Evolutionary conservation across 2,329 filamentous ascomycete species (phyloP), one percentile per base, ranked within the genome.

Genomic region (Penicillium sp.): DNA sequence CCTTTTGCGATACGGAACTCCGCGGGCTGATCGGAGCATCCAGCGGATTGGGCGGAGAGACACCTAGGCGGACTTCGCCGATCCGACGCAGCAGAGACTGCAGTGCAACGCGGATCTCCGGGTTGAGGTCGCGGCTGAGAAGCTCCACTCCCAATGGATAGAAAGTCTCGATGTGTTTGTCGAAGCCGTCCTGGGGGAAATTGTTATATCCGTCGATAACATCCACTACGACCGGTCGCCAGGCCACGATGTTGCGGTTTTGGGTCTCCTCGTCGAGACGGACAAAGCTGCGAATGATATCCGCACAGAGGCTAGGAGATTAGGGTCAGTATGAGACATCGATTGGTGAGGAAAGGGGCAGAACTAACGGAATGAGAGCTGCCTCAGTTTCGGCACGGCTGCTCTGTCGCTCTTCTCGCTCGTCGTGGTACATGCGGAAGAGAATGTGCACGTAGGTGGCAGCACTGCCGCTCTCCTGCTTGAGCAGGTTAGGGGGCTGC

Each of bases 401-500:
- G 54, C 87, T 86, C 52, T 87, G 85, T 47, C 94, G 84, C 73
- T 96, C 92, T 7, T 88, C 86, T 34, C 87, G 84, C 55, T 88
- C 87, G 67, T 99, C 94, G 44, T 90, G 88, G 73, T 96, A 99
- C 94, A 99, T 99, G 45, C 94, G 83, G 75, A 99, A 90, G 26
- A 99, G 78, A 60, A 99, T 99, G 56, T 88, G 88, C 33, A 99
- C 90, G 70, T 99, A 99, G 1, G 95, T 96, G 2, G 90, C 89
- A 0, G 94, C 94, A 50, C 88, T 89, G 38, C 94, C 93, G 56
- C 85, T 90, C 75, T 99, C 94, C 71, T 99, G 94, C 76, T 99
- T 99, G 28, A 99, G 82, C 12, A 99, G 80, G 66, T 99, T 99
- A 2, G 94, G 94, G 15, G 94, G 93, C 70, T 99, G 94, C 75